Conservation (phyloP, 2,329 filamentous ascomycete genomes). For the Colletotrichum spaethianum region DNA sequence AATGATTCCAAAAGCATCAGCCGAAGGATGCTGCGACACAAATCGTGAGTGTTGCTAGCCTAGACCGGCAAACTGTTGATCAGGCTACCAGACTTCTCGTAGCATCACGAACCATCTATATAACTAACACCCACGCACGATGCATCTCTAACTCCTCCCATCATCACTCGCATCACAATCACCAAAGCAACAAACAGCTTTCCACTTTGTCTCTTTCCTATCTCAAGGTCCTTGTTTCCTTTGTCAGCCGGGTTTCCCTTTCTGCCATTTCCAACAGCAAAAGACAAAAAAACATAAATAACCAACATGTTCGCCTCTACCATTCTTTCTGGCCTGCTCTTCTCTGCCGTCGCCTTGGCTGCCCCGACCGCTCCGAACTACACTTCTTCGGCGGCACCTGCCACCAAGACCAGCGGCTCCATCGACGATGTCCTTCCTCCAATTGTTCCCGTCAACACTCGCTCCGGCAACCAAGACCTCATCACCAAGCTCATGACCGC, state of each 20-base stretch:
- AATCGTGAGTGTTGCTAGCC: too few relatives aligned
- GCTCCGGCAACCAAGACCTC: slow-evolving; percentile 61
- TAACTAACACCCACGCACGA: too few relatives aligned
- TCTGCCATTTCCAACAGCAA: slow-evolving; percentile 5
- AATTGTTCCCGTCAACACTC: slow-evolving; percentile 57
- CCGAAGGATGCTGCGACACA: too few relatives aligned
- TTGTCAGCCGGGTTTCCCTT: slow-evolving; percentile 15
- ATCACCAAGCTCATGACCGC: slow-evolving; percentile 59
- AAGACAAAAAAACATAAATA: background rate
- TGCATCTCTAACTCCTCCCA: background rate
- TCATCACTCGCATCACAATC: slow-evolving; percentile 1
- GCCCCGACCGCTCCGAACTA: slow-evolving; percentile 27
- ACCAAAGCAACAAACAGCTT: background rate
- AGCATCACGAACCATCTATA: too few relatives aligned
- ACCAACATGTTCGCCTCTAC: slow-evolving; percentile 40
- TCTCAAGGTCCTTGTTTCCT: slow-evolving; percentile 15
- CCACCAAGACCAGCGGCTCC: slow-evolving; percentile 24
- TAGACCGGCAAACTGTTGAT: too few relatives aligned
- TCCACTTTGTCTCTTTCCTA: background rate
- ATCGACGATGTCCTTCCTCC: slow-evolving; percentile 46
- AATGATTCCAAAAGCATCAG: too few relatives aligned
- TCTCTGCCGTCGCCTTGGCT: slow-evolving; percentile 39
- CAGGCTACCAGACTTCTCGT: too few relatives aligned
- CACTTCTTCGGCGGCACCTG: background rate
- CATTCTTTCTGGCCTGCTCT: slow-evolving; percentile 37